Percentiles rank a stretch among this genome's conserved stretches.
Evolutionary conservation across 2,329 filamentous ascomycete genomes (phyloP).

Genomic region (Clonostachys sp.): DNA sequence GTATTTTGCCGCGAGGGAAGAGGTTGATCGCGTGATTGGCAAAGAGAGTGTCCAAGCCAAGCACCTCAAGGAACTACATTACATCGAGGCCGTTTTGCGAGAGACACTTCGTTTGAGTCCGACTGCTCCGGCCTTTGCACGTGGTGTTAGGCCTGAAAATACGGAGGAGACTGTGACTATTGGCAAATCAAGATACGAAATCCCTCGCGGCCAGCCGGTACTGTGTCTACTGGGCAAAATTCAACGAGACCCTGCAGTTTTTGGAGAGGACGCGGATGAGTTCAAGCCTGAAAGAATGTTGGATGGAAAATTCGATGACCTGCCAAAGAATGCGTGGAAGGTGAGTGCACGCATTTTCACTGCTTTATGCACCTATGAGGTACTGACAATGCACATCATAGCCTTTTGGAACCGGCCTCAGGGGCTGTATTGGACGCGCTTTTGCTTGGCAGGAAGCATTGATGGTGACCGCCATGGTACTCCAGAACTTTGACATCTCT

Average conservation of each 20-base stretch:
- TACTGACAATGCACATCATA: conserved; percentile 39
- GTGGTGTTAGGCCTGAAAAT: conserved; percentile 21
- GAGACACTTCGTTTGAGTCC: conserved; percentile 1
- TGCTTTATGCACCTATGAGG: conserved; percentile 30
- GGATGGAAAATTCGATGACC: neutral
- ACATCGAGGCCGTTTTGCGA: conserved; percentile 49
- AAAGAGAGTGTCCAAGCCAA: conserved; percentile 51
- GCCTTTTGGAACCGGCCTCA: neutral
- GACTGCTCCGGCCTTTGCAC: neutral
- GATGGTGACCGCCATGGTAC: conserved; percentile 1
- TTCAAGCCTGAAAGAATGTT: conserved; percentile 3
- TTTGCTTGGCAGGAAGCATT: conserved; percentile 5
- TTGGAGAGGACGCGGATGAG: neutral
- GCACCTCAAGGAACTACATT: conserved; percentile 60
- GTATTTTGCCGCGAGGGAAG: conserved; percentile 57
- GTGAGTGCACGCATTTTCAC: neutral
- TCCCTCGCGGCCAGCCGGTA: neutral
- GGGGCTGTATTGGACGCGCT: conserved; percentile 2
- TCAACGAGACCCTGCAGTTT: conserved; percentile 2
- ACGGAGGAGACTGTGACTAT: conserved; percentile 16
- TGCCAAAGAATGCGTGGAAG: neutral
- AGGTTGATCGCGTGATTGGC: conserved; percentile 64
- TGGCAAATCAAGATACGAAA: neutral
- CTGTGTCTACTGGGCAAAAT: neutral
- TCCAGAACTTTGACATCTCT: conserved; percentile 41